Evolutionary conservation across 805 yeast species (phyloP).

Genomic region (Diddensiella santjacobensis): DNA sequence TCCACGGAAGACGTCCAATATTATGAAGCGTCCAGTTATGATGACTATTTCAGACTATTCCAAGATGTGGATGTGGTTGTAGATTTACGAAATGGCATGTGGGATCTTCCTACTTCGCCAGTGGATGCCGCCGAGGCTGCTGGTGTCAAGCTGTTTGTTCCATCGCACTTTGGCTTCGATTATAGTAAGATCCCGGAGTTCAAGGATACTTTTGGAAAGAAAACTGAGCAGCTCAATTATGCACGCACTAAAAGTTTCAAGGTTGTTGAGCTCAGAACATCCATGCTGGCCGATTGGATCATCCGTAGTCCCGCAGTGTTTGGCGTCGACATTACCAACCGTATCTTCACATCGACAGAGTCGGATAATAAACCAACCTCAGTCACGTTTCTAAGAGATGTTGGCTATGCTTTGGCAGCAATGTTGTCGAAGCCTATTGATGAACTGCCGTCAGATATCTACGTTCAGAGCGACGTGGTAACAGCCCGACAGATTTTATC

Average conservation of each 20-base stretch:
- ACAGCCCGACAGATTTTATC: slow-evolving; percentile 4
- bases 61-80: slow-evolving; percentile 48
- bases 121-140: slow-evolving; percentile 37
- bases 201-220: neutral
- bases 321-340: slow-evolving; percentile 4
- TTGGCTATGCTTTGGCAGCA: slow-evolving; percentile 6
- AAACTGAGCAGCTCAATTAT: neutral
- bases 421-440: slow-evolving; percentile 1
- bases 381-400: slow-evolving; percentile 5
- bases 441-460: slow-evolving; percentile 4
- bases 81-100: slow-evolving; percentile 33
- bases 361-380: slow-evolving; percentile 3
- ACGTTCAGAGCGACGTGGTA: slow-evolving; percentile 1
- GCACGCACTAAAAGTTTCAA: slow-evolving; percentile 4
- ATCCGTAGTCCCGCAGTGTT: neutral
- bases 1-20: slow-evolving; percentile 40
- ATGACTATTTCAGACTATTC: slow-evolving; percentile 37
- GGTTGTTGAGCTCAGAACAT: neutral
- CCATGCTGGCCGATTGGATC: slow-evolving; percentile 7
- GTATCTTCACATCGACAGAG: slow-evolving; percentile 2
- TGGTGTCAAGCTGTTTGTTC: slow-evolving; percentile 50
- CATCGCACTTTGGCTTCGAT: slow-evolving; percentile 56
- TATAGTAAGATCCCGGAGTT: neutral
- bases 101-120: slow-evolving; percentile 29
- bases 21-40: slow-evolving; percentile 34